Evolutionary conservation across 768 basidiomycete genomes (phyloP), one percentile per base, ranked within the genome.

Genomic region (Mycena sanguinolenta): DNA sequence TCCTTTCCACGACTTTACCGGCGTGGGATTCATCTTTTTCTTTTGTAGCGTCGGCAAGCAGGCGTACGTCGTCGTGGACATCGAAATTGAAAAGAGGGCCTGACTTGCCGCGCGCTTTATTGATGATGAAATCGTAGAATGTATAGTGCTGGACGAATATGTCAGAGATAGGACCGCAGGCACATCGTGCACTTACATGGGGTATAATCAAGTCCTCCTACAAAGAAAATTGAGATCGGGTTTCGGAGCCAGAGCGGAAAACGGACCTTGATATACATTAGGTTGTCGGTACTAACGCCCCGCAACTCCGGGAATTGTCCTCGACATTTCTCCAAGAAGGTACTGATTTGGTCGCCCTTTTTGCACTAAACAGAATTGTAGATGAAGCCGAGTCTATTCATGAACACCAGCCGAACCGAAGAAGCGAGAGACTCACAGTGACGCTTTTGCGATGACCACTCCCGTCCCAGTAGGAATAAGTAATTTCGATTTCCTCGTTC

Each of bases 21-120:
- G 98, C 98, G 77, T 99, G 98, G 21, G 95, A 96, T 80, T 99
- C 98, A 75, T 99, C 96, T 82, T 99, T 99, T 82, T 99, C 98
- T 74, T 92, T 89, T 1, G 96, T 95, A 3, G 97, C 98, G 77
- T 99, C 98, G 27, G 95, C 92, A 25, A 98, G 85, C 72, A 99
- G 81, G 21, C 98, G 93, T 5, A 99, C 95, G 78, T 99, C 98
- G 78, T 99, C 98, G 79, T 99, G 98, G 8, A 99, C 98, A 80
- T 99, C 98, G 77, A 99, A 99, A 80, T 94, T 98, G 84, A 99
- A 99, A 64, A 99, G 82, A 7, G 98, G 98, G 0, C 98, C 98
- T 0, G 96, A 98, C 81, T 99, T 99, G 30, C 98, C 98, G 27
- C 98, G 91, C 10, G 97, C 96, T 82, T 98, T 98, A 86, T 99